Conservation (phyloP, 306 rosid species). For the Cajanus cajan region DNA sequence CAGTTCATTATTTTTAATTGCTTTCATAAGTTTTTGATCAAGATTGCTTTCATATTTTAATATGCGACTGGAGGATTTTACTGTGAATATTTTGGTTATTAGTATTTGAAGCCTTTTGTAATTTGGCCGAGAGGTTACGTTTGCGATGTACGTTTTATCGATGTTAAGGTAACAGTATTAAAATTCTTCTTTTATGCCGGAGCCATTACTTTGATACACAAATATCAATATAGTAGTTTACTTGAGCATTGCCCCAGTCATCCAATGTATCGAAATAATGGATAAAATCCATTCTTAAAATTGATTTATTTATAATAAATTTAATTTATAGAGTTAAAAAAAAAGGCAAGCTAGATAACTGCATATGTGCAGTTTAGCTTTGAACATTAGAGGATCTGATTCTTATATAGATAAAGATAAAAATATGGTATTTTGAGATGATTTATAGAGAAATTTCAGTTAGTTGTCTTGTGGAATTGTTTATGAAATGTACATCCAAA, state of each 20-base stretch:
- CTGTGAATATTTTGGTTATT: background rate
- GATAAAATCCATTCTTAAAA: background rate
- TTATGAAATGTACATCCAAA: no score
- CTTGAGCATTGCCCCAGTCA: background rate
- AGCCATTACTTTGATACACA: background rate
- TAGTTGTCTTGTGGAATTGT: no score
- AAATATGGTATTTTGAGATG: background rate
- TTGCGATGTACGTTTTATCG: background rate
- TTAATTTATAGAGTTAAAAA: no score
- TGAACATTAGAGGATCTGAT: background rate
- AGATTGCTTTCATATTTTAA: background rate
- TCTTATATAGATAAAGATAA: background rate
- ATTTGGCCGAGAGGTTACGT: background rate
- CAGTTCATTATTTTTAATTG: background rate
- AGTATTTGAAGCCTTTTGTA: background rate
- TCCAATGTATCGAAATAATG: background rate
- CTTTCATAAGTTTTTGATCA: no score
- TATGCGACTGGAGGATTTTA: background rate
- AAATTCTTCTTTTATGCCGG: background rate
- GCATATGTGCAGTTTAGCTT: background rate
- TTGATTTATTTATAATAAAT: no score
- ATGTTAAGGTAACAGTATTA: background rate
- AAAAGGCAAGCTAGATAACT: no score
- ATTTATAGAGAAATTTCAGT: background rate
- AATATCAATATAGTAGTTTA: background rate